Base-by-base conservation (phyloP, 108 stramenopile genomes). In the Cyclotella cryptica region DNA sequence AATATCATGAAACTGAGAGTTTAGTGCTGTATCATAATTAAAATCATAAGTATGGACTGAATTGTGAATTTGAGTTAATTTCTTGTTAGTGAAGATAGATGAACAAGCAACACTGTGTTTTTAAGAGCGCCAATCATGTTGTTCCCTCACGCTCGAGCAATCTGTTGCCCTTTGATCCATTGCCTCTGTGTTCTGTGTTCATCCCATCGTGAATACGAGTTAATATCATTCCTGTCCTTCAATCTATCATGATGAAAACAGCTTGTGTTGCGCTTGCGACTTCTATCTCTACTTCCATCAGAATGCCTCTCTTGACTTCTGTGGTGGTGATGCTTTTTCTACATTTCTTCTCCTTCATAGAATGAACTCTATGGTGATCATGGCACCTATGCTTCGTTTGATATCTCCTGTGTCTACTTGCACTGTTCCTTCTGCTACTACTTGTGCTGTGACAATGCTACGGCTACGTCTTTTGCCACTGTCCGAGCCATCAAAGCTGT, bases 371-470 rank as follows among this genome's bases (percentile, higher is more conserved):
- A 14, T 65, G 61, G 10, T 40, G 28, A 42, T 72, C 45, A 18
- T 79, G 72, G 29, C 49, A 65, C 9, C 24, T 45, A 43, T 77
- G 79, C 19, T 80, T 62, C 42, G 76, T 76, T 52, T 67, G 64
- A 18, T 57, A 49, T 27, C 49, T 77, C 75, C 59, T 79, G 41
- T 79, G 79, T 40, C 72, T 55, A 24, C 52, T 62, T 35, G 24
- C 27, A 72, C 72, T 77, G 59, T 71, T 43, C 27, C 82, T 82
- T 49, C 81, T 63, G 10, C 69, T 72, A n/a, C 60, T 62, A 1
- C 72, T 71, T 15, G 63, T 27, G 30, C 79, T 72, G 41, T 43
- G 82, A 3, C 58, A 35, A 10, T 60, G 72, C 58, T 69, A 28
- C 26, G 55, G 39, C 61, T 70, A n/a, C 69, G 62, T 54, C 77